phyloP scores from a whole-genome alignment of 75 land plant species.

The Azolla pinnata region DNA sequence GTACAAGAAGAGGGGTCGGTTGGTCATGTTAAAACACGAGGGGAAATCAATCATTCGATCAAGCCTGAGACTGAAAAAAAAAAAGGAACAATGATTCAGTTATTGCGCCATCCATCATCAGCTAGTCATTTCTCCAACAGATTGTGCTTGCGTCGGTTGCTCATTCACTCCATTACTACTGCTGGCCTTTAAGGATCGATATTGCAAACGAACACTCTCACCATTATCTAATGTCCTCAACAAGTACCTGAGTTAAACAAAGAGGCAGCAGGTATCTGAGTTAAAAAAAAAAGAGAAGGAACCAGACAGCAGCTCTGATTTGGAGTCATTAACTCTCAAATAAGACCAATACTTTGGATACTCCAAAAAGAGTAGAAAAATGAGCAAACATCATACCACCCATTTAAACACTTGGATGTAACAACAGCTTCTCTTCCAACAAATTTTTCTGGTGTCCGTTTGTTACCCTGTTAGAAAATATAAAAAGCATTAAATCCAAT shows the following conservation, averaged over 20 bases:
- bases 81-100: too few species aligned
- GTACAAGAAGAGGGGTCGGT: too few species aligned
- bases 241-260: constrained; percentile 53
- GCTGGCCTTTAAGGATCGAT: constrained; percentile 62
- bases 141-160: too few species aligned
- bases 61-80: too few species aligned
- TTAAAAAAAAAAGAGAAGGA: not conserved
- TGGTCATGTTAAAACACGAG: too few species aligned
- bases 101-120: too few species aligned
- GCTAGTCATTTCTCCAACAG: too few species aligned
- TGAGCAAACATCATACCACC: constrained; percentile 45
- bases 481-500: not conserved
- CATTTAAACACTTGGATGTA: constrained; percentile 81
- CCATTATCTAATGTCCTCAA: constrained; percentile 68
- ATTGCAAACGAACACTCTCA: constrained; percentile 76
- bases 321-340: not conserved
- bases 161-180: constrained; percentile 19
- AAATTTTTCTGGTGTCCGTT: constrained; percentile 82
- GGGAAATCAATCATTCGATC: too few species aligned
- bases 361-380: not conserved
- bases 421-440: constrained; percentile 85
- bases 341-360: not conserved
- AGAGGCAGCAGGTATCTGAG: not conserved
- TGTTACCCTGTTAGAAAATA: constrained; percentile 52
- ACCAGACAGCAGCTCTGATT: not conserved